Conservation (phyloP, 2,329 filamentous ascomycete species). For the Alternaria sp. region DNA sequence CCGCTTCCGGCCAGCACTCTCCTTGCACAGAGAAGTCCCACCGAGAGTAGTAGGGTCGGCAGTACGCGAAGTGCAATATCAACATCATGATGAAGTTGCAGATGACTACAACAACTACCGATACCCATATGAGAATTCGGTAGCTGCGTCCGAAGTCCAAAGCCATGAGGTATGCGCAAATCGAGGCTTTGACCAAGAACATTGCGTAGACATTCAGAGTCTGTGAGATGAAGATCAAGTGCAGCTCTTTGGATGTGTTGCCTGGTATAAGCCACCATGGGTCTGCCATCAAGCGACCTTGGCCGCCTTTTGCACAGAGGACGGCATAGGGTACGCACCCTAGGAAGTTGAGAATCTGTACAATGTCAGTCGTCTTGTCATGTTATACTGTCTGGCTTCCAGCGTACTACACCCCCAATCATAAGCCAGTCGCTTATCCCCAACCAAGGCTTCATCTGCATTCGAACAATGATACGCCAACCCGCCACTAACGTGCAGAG, state of each 20-base stretch:
- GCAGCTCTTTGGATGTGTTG: constrained; percentile 1
- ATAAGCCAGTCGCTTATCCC: constrained; percentile 11
- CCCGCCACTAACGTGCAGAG: constrained; percentile 11
- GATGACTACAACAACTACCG: constrained; percentile 2
- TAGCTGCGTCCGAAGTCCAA: constrained; percentile 22
- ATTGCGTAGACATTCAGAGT: constrained; percentile 23
- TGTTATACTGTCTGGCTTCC: background rate
- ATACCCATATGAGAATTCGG: constrained; percentile 20
- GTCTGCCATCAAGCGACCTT: constrained; percentile 20
- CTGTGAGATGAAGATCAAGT: constrained; percentile 14
- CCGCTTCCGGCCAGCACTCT: constrained; percentile 15
- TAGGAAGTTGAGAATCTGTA: constrained; percentile 10
- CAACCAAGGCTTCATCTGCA: constrained; percentile 2
- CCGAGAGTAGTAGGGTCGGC: constrained; percentile 10
- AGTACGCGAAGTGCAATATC: constrained; percentile 10
- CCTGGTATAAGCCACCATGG: constrained; percentile 16
- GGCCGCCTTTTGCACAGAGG: constrained; percentile 6
- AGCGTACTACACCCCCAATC: constrained; percentile 17
- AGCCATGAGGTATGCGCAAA: constrained; percentile 25
- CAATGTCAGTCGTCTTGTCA: background rate
- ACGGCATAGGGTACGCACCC: constrained; percentile 10
- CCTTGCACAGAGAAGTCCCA: constrained; percentile 11
- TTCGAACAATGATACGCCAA: constrained; percentile 15
- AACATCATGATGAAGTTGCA: constrained; percentile 16
- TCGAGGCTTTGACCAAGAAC: constrained; percentile 23